These are phyloP conservation scores for Penicillium fimorum DNA, from an alignment of 495 filamentous ascomycete species.

Conservation along the genomic window DNA sequence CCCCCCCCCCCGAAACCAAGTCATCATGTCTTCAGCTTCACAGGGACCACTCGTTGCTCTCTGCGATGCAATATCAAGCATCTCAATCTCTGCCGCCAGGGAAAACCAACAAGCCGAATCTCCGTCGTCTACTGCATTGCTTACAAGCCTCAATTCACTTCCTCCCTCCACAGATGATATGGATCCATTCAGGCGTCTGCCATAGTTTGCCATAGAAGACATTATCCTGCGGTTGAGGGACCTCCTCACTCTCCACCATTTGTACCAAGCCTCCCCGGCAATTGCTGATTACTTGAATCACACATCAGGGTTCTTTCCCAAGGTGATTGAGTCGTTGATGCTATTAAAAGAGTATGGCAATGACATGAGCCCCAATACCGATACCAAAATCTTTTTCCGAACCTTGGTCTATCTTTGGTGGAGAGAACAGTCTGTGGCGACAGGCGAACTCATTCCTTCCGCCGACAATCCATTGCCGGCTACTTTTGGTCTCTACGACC, in stretches of 20 bases:
- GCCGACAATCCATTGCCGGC: not conserved
- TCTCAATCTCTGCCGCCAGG: too few species aligned
- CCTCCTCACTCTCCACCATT: slow-evolving; percentile 8
- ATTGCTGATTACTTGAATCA: slow-evolving; percentile 6
- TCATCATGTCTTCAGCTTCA: too few species aligned
- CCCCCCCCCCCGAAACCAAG: too few species aligned
- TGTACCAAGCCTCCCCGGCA: slow-evolving; percentile 8
- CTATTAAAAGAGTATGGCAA: too few species aligned
- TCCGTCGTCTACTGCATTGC: too few species aligned
- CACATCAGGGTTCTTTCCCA: not conserved
- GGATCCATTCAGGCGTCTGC: slow-evolving; percentile 13
- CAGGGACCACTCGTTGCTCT: too few species aligned
- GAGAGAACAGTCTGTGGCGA: not conserved
- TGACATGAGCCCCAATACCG: not conserved
- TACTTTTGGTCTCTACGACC: not conserved
- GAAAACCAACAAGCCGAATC: too few species aligned
- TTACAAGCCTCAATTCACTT: too few species aligned
- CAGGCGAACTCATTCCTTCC: not conserved
- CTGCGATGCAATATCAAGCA: too few species aligned
- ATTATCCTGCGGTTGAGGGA: slow-evolving; percentile 9
- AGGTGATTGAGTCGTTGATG: not conserved
- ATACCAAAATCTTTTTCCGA: not conserved
- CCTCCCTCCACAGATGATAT: not conserved
- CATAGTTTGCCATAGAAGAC: slow-evolving; percentile 10
- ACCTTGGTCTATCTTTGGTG: not conserved